phyloP scores from a whole-genome alignment of 371 early-diverging fungal genomes.

The Mucor plumbeus region DNA sequence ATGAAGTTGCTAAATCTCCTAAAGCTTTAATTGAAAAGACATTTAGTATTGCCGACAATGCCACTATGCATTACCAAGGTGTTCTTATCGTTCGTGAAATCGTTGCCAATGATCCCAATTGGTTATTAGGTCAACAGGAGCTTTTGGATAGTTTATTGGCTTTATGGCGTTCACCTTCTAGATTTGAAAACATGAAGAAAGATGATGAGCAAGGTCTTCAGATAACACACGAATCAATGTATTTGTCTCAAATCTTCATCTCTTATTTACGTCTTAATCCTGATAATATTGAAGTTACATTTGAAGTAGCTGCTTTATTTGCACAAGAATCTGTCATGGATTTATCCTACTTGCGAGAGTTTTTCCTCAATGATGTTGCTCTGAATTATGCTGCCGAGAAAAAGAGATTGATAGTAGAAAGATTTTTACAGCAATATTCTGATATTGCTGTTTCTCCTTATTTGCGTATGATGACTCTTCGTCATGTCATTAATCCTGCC shows the following conservation, averaged over 20 bases:
- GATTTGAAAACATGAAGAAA: conserved; percentile 53
- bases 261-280: conserved; percentile 62
- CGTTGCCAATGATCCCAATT: conserved; percentile 58
- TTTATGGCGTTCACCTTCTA: conserved; percentile 63
- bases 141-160: conserved; percentile 61
- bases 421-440: conserved; percentile 69
- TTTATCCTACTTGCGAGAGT: conserved; percentile 61
- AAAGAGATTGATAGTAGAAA: conserved; percentile 70
- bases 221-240: conserved; percentile 60
- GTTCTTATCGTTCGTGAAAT: conserved; percentile 70
- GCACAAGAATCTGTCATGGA: conserved; percentile 75
- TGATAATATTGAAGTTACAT: conserved; percentile 72
- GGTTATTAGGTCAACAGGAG: conserved; percentile 56
- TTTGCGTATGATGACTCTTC: conserved; percentile 70
- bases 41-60: conserved; percentile 37
- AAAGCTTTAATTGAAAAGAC: conserved; percentile 64
- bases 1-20: conserved; percentile 68
- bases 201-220: conserved; percentile 59
- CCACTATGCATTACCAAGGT: conserved; percentile 60
- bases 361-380: conserved; percentile 73
- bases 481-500: conserved; percentile 82
- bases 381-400: conserved; percentile 56
- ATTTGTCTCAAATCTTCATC: conserved; percentile 58
- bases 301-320: conserved; percentile 77
- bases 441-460: conserved; percentile 49